Conservation (phyloP, 768 basidiomycete species). For the Kwoniella botswanensis region DNA sequence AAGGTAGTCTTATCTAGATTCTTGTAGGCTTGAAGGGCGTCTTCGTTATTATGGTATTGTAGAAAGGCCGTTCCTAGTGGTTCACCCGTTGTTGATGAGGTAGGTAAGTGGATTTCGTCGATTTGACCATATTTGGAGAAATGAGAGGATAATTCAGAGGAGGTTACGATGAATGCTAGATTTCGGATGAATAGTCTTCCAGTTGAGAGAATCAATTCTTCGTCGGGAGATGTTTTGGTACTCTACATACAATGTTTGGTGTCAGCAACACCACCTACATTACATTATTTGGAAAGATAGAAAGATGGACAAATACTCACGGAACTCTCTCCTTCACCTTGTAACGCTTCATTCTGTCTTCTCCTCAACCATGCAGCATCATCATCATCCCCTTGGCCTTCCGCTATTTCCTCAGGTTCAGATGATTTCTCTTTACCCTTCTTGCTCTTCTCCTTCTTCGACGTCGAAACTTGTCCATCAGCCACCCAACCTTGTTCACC, state of each 20-base stretch:
- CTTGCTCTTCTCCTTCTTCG: conserved; percentile 27
- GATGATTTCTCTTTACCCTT: conserved; percentile 35
- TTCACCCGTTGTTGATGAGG: conserved; percentile 62
- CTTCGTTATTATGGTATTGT: conserved; percentile 61
- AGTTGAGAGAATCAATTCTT: conserved; percentile 70
- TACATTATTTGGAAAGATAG: too few species aligned
- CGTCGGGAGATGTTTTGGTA: conserved; percentile 40
- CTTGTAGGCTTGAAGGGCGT: conserved; percentile 73
- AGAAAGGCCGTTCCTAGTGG: conserved; percentile 71
- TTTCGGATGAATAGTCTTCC: conserved; percentile 91
- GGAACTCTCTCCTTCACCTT: conserved; percentile 35
- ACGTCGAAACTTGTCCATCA: conserved; percentile 30
- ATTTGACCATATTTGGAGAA: conserved; percentile 75
- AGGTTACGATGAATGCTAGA: conserved; percentile 81
- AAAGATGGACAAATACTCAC: conserved; percentile 5
- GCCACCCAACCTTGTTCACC: conserved; percentile 43
- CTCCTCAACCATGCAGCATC: conserved; percentile 59
- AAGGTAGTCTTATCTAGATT: conserved; percentile 81
- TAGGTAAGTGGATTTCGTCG: conserved; percentile 69
- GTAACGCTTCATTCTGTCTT: conserved; percentile 38
- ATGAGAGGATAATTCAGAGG: conserved; percentile 69
- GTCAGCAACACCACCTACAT: too few species aligned
- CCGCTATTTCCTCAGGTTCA: conserved; percentile 17
- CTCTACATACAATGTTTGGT: conserved; percentile 5
- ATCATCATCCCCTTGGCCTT: conserved; percentile 45